These are phyloP conservation scores for Pneumocystis murina DNA, from an alignment of 1,139 yeast genomes.

Conservation along the genomic window DNA sequence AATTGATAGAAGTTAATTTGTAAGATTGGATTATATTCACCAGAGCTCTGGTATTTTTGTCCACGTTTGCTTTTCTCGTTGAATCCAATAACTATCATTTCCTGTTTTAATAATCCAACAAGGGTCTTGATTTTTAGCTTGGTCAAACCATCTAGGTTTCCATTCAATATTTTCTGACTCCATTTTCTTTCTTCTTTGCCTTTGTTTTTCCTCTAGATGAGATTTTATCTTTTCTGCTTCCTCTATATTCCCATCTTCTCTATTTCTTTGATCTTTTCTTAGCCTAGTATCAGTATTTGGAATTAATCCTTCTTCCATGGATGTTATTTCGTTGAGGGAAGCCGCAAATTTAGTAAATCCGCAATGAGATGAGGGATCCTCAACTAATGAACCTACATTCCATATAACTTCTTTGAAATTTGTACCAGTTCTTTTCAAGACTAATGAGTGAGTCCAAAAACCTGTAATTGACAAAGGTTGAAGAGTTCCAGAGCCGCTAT, in stretches of 20 bases:
- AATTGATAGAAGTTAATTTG: neutral
- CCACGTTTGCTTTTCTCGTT: constrained; percentile 4
- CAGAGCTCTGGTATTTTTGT: neutral
- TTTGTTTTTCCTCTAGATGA: constrained; percentile 61
- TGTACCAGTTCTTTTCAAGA: constrained; percentile 43
- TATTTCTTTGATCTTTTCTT: constrained; percentile 94
- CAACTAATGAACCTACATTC: constrained; percentile 85
- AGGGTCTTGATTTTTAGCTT: constrained; percentile 20
- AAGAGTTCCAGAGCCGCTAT: constrained; percentile 33
- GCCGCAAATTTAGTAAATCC: constrained; percentile 83
- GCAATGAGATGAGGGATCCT: constrained; percentile 74
- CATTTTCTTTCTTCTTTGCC: constrained; percentile 52
- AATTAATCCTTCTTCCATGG: constrained; percentile 43
- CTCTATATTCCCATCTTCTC: constrained; percentile 91
- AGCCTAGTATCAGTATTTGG: constrained; percentile 87
- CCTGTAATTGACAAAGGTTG: constrained; percentile 61
- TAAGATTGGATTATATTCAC: neutral
- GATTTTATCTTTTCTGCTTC: constrained; percentile 59
- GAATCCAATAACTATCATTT: constrained; percentile 12
- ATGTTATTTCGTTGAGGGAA: constrained; percentile 60
- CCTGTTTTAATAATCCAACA: constrained; percentile 10
- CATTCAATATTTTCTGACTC: constrained; percentile 35
- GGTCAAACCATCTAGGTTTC: constrained; percentile 50
- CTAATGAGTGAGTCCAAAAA: constrained; percentile 82
- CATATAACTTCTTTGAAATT: constrained; percentile 39